Conservation (phyloP, 129 eudicot species). For the Centrapalus pauciflorus region DNA sequence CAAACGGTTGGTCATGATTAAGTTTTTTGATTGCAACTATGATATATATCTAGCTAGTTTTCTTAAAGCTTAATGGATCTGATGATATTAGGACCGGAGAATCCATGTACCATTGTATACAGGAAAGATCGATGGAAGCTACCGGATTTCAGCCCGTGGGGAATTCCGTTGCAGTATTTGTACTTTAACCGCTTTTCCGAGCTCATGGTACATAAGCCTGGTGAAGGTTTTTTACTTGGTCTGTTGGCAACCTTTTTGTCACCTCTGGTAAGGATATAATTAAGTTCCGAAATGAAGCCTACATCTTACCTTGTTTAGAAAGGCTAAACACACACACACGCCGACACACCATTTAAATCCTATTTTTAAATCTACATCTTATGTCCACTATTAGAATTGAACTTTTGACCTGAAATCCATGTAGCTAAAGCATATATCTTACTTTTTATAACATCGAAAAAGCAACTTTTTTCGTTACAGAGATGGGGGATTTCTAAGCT, state of each 20-base stretch:
- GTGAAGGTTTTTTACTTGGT: conserved; percentile 42
- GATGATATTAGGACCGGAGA: conserved; percentile 34
- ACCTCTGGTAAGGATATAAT: conserved; percentile 38
- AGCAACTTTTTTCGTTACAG: conserved; percentile 25
- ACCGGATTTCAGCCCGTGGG: conserved; percentile 61
- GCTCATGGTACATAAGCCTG: conserved; percentile 64
- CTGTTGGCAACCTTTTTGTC: conserved; percentile 53
- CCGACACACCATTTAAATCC: no score
- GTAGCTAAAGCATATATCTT: no score
- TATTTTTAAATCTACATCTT: no score
- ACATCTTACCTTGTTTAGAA: neutral
- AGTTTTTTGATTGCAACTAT: no score
- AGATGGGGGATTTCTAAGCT: conserved; percentile 62
- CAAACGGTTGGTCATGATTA: conserved; percentile 32
- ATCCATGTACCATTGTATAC: conserved; percentile 53
- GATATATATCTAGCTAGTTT: neutral
- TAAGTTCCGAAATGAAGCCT: neutral
- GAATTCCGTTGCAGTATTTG: conserved; percentile 38
- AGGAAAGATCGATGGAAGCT: conserved; percentile 52
- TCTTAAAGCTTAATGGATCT: neutral
- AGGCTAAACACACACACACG: no score
- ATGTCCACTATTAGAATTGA: no score
- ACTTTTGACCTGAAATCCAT: no score
- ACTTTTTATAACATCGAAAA: neutral
- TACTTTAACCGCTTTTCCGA: conserved; percentile 59